Conservation (phyloP, 805 yeast genomes). For the Torulaspora microellipsoides region DNA sequence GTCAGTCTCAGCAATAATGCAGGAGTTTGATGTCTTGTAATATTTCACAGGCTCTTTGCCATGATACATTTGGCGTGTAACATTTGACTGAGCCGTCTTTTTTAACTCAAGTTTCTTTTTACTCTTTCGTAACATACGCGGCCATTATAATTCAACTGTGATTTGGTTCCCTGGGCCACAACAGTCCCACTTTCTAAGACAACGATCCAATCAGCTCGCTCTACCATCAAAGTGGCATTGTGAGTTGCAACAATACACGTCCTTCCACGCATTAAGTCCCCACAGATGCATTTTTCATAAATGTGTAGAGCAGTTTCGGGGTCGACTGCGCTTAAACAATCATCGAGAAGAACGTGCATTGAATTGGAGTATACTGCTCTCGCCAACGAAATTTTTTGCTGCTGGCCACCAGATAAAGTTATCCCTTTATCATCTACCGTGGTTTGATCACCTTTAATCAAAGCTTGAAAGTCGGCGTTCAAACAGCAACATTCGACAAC, state of each 20-base stretch:
- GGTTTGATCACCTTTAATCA: slow-evolving; percentile 76
- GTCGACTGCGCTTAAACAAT: slow-evolving; percentile 90
- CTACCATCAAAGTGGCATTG: slow-evolving; percentile 77
- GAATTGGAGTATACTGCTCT: slow-evolving; percentile 85
- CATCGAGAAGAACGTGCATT: slow-evolving; percentile 74
- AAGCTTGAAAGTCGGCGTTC: slow-evolving; percentile 71
- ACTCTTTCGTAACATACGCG: slow-evolving; percentile 53
- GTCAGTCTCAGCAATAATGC: slow-evolving; percentile 12
- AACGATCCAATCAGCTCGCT: slow-evolving; percentile 68
- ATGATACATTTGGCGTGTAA: slow-evolving; percentile 33
- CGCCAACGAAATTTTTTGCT: slow-evolving; percentile 76
- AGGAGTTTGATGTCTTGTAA: neutral
- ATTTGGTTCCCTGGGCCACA: slow-evolving; percentile 66
- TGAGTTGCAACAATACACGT: slow-evolving; percentile 85
- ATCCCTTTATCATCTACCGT: slow-evolving; percentile 42
- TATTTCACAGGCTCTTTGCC: slow-evolving; percentile 31
- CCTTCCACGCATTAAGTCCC: slow-evolving; percentile 71
- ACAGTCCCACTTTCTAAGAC: slow-evolving; percentile 76
- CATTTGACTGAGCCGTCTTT: slow-evolving; percentile 30
- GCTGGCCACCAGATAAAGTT: slow-evolving; percentile 82
- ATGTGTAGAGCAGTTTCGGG: slow-evolving; percentile 88
- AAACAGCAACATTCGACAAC: slow-evolving; percentile 83
- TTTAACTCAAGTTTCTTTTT: slow-evolving; percentile 18
- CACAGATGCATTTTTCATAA: slow-evolving; percentile 78
- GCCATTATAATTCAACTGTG: slow-evolving; percentile 53